Percentiles rank a stretch among this genome's conserved stretches.
Evolutionary conservation across 2,329 filamentous ascomycete genomes (phyloP).

Genomic region (Fusarium decemcellulare): DNA sequence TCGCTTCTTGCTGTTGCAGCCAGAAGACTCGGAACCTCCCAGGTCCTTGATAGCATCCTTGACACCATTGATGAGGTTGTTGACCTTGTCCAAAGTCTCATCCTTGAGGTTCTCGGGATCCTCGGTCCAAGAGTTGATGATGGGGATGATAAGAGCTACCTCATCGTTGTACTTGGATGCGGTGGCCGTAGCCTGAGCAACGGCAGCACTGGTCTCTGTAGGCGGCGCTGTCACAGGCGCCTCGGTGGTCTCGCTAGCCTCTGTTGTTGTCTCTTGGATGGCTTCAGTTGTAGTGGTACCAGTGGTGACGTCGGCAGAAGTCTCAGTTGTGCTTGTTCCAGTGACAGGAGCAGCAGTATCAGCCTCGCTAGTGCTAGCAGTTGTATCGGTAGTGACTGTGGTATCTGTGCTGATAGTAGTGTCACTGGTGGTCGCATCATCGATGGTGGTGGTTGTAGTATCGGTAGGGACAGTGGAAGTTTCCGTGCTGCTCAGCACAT

Average conservation of each 20-base stretch:
- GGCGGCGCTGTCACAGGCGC: constrained; percentile 7
- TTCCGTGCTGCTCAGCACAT: neutral
- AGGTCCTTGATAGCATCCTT: constrained; percentile 18
- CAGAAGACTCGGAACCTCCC: constrained; percentile 8
- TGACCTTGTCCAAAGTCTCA: constrained; percentile 22
- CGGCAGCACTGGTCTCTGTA: constrained; percentile 1
- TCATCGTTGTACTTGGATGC: constrained; percentile 21
- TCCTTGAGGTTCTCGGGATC: constrained; percentile 18
- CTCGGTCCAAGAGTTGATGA: constrained; percentile 16
- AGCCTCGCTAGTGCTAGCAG: neutral
- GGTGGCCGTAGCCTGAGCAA: constrained; percentile 14
- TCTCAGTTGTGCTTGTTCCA: neutral
- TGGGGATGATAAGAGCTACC: constrained; percentile 14
- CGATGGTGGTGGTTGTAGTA: neutral
- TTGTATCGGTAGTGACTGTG: too few species aligned
- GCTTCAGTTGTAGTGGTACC: neutral
- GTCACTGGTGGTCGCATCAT: neutral
- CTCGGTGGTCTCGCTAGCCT: neutral
- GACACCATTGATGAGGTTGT: constrained; percentile 21
- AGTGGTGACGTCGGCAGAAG: neutral
- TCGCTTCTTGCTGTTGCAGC: constrained; percentile 13
- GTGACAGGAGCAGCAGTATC: neutral
- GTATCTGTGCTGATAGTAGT: neutral
- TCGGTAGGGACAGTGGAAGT: neutral
- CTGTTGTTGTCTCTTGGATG: neutral